These are phyloP conservation scores for Triticum monococcum DNA, from an alignment of 176 grass and related monocot species.

Conservation along the genomic window DNA sequence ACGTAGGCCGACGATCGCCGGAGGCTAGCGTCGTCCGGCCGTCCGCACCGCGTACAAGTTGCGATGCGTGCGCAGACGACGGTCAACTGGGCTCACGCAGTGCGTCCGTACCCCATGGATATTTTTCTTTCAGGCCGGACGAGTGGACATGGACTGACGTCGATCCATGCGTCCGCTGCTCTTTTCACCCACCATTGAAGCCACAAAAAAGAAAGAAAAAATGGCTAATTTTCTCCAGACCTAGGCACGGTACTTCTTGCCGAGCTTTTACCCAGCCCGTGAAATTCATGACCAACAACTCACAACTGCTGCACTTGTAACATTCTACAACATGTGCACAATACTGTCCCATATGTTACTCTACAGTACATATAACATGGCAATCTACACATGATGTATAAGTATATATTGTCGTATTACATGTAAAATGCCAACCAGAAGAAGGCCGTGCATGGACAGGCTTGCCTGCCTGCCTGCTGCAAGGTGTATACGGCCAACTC, in stretches of 20 bases:
- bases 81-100: background rate
- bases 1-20: background rate
- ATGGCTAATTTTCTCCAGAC: too few relatives aligned
- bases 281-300: background rate
- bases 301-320: background rate
- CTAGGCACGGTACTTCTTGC: too few relatives aligned
- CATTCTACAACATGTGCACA: background rate
- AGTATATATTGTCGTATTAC: background rate
- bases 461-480: background rate
- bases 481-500: constrained; percentile 10
- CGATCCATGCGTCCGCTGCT: background rate
- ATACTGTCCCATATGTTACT: background rate
- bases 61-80: background rate
- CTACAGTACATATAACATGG: constrained; percentile 3
- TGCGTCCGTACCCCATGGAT: background rate
- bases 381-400: background rate
- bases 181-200: background rate
- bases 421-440: background rate
- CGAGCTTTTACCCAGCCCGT: background rate
- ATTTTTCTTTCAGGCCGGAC: background rate
- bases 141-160: background rate
- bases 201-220: background rate
- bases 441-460: constrained; percentile 6
- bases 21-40: background rate
- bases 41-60: background rate